These are phyloP conservation scores for Talaromyces sp. DNA, from an alignment of 2,329 filamentous ascomycete species.

Conservation along the genomic window DNA sequence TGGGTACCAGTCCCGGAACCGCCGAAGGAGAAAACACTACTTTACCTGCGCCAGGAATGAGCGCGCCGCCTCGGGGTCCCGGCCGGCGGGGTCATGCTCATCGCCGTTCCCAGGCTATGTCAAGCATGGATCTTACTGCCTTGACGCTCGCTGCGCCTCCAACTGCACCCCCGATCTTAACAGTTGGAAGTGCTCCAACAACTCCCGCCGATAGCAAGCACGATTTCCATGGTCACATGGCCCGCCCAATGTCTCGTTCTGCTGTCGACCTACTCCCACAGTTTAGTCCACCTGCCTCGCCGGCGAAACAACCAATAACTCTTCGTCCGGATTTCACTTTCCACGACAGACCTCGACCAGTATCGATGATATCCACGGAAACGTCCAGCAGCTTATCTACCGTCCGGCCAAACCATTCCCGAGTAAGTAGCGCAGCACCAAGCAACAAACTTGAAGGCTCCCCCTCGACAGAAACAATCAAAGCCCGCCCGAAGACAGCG, in stretches of 20 bases:
- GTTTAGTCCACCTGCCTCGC: slow-evolving; percentile 33
- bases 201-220: slow-evolving; percentile 44
- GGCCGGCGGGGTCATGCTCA: slow-evolving; percentile 71
- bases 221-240: slow-evolving; percentile 27
- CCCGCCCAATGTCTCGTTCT: slow-evolving; percentile 35
- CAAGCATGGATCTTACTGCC: slow-evolving; percentile 70
- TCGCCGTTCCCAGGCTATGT: slow-evolving; percentile 76
- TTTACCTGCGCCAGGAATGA: slow-evolving; percentile 33
- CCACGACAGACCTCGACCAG: slow-evolving; percentile 57
- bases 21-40: slow-evolving; percentile 6
- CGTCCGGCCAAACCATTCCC: slow-evolving; percentile 65
- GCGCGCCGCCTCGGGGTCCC: slow-evolving; percentile 45
- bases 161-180: not conserved
- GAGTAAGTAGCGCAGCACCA: slow-evolving; percentile 60
- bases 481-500: slow-evolving; percentile 41
- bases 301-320: slow-evolving; percentile 23
- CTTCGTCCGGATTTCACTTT: slow-evolving; percentile 7
- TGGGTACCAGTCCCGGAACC: slow-evolving; percentile 47
- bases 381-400: slow-evolving; percentile 73
- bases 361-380: slow-evolving; percentile 81
- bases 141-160: slow-evolving; percentile 46
- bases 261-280: slow-evolving; percentile 28
- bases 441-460: slow-evolving; percentile 9
- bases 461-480: slow-evolving; percentile 8
- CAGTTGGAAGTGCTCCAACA: slow-evolving; percentile 56